Conservation (phyloP, 768 basidiomycete species). For the Trametes cubensis region DNA sequence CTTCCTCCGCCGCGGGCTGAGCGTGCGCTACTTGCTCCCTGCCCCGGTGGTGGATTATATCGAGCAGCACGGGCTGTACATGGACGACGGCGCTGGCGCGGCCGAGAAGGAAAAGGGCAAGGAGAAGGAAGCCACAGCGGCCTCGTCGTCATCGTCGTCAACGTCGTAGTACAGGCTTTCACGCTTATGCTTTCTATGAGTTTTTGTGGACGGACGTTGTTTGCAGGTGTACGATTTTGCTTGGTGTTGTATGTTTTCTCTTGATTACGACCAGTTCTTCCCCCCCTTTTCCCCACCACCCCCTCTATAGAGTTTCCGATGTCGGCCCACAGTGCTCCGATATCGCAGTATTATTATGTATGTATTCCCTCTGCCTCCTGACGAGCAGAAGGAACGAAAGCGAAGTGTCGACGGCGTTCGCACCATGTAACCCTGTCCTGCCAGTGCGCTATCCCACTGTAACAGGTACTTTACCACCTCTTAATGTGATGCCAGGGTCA, state of each 20-base stretch:
- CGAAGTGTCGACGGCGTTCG: not conserved
- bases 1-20: constrained; percentile 78
- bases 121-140: constrained; percentile 33
- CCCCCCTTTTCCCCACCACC: not conserved
- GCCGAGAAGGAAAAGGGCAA: constrained; percentile 42
- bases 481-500: constrained; percentile 9
- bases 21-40: constrained; percentile 89
- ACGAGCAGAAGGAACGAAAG: constrained; percentile 15
- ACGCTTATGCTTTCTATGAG: not conserved
- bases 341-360: not conserved
- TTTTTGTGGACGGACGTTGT: not conserved
- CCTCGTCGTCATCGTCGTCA: constrained; percentile 10
- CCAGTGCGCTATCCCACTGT: not conserved
- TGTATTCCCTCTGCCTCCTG: not conserved
- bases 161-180: not conserved
- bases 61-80: constrained; percentile 77
- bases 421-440: not conserved
- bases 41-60: constrained; percentile 93
- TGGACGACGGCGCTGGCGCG: constrained; percentile 52
- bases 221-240: constrained; percentile 15
- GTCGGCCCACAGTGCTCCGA: no score
- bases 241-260: constrained; percentile 1
- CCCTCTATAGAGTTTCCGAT: not conserved
- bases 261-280: not conserved
- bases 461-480: not conserved